A percentile compares a stretch with the other conserved stretches of the same genome.
Conservation (phyloP, 2,329 filamentous ascomycete genomes). For the Venturia asperata region DNA sequence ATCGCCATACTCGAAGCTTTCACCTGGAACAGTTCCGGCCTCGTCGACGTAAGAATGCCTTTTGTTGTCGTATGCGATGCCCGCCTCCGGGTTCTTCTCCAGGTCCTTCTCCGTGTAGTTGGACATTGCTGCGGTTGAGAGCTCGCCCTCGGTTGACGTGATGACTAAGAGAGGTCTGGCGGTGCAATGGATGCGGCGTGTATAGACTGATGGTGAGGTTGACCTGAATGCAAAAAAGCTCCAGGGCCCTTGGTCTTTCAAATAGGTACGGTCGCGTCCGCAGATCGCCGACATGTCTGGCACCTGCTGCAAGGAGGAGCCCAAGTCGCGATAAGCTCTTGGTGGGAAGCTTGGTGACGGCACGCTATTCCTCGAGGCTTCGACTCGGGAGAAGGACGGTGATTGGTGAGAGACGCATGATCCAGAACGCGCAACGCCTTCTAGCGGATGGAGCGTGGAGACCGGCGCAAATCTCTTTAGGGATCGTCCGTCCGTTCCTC, state of each 20-base stretch:
- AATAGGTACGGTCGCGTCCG: constrained; percentile 4
- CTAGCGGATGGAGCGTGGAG: constrained; percentile 5
- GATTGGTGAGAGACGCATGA: not conserved
- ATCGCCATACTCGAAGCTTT: constrained; percentile 52
- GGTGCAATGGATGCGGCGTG: constrained; percentile 4
- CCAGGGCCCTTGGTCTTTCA: constrained; percentile 1
- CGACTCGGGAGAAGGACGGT: not conserved
- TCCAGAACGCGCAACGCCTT: constrained; percentile 2
- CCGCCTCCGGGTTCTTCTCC: not conserved
- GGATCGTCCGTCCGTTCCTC: not conserved
- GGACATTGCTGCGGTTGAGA: constrained; percentile 5
- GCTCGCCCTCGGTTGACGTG: not conserved
- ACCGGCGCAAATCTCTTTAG: constrained; percentile 1
- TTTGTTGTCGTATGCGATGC: not conserved
- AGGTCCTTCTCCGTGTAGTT: not conserved
- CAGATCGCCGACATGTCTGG: constrained; percentile 14
- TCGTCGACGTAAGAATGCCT: constrained; percentile 22
- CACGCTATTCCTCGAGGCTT: not conserved
- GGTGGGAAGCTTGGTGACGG: constrained; percentile 10
- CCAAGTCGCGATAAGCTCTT: constrained; percentile 11
- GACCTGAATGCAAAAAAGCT: not conserved
- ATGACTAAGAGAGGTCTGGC: not conserved
- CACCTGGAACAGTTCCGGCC: constrained; percentile 48
- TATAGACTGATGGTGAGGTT: constrained; percentile 6
- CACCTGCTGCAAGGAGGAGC: not conserved